Conservation (phyloP, 768 basidiomycete genomes). For the Macrocybe gigantea region DNA sequence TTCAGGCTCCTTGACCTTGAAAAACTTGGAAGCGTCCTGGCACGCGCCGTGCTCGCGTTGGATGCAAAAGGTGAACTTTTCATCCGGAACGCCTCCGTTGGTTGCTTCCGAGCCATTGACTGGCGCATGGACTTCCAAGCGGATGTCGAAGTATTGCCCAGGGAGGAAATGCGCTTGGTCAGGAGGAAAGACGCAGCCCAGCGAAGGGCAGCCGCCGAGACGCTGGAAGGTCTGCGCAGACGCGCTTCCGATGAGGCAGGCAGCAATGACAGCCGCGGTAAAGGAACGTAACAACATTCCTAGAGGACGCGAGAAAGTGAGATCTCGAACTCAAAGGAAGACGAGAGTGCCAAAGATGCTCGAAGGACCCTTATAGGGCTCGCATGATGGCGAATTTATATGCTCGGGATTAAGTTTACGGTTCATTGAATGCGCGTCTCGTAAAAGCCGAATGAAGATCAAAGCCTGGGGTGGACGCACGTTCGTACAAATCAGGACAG, state of each 20-base stretch:
- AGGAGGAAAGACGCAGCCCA: slow-evolving; percentile 38
- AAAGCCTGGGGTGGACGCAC: too few relatives aligned
- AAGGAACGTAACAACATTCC: neutral
- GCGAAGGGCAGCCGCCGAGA: slow-evolving; percentile 33
- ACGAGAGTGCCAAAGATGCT: too few relatives aligned
- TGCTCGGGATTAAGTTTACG: too few relatives aligned
- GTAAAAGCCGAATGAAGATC: too few relatives aligned
- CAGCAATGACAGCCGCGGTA: slow-evolving; percentile 10
- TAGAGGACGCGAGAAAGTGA: too few relatives aligned
- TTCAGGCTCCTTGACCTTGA: slow-evolving; percentile 22
- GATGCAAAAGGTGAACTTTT: slow-evolving; percentile 34
- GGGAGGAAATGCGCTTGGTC: slow-evolving; percentile 38
- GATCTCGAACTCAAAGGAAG: too few relatives aligned
- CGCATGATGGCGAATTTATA: too few relatives aligned
- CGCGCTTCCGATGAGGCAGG: slow-evolving; percentile 11
- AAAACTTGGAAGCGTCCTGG: slow-evolving; percentile 28
- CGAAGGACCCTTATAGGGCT: too few relatives aligned
- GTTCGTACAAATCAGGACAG: too few relatives aligned
- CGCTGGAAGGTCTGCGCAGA: slow-evolving; percentile 34
- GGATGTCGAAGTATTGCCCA: slow-evolving; percentile 37
- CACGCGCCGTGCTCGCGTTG: slow-evolving; percentile 26
- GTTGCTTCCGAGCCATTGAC: slow-evolving; percentile 31
- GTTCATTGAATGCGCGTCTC: too few relatives aligned
- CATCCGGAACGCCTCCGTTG: slow-evolving; percentile 28
- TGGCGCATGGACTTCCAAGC: slow-evolving; percentile 38